A percentile compares a stretch with the other conserved stretches of the same genome.
phyloP scores from a whole-genome alignment of 192 early-diverging fungal species.

The Rhizophagus clarus region DNA sequence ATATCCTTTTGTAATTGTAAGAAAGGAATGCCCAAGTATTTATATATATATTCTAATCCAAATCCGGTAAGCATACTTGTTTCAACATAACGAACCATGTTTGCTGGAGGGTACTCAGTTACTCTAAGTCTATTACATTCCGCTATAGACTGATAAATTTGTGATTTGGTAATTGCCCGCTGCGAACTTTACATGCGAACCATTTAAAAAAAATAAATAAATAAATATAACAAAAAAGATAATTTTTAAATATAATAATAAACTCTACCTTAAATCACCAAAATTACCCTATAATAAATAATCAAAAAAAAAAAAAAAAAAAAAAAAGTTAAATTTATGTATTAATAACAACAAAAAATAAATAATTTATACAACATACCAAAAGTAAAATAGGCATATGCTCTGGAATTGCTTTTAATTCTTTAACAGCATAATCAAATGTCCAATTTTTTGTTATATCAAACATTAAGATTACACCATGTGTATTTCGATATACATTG shows the following conservation, averaged over 20 bases:
- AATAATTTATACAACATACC: constrained; percentile 34
- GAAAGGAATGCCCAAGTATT: constrained; percentile 59
- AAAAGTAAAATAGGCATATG: constrained; percentile 52
- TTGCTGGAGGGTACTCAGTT: constrained; percentile 37
- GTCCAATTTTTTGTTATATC: constrained; percentile 66
- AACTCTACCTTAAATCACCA: constrained; percentile 35
- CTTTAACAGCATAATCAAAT: constrained; percentile 55
- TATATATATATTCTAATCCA: constrained; percentile 56
- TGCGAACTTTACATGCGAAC: background rate
- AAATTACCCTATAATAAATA: constrained; percentile 42
- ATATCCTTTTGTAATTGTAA: constrained; percentile 59
- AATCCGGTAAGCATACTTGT: constrained; percentile 55
- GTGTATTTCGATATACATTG: constrained; percentile 62
- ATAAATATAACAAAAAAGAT: background rate
- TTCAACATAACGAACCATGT: constrained; percentile 55
- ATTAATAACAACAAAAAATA: background rate
- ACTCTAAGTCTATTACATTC: constrained; percentile 10
- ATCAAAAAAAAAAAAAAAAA: background rate
- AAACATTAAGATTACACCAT: constrained; percentile 58
- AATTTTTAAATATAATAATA: background rate
- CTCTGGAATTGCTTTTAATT: constrained; percentile 46
- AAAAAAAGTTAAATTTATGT: background rate
- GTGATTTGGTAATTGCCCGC: background rate
- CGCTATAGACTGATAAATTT: constrained; percentile 20
- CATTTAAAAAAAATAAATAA: constrained; percentile 21